Evolutionary conservation across 306 rosid species (phyloP).

Genomic region (Mimosa pudica): DNA sequence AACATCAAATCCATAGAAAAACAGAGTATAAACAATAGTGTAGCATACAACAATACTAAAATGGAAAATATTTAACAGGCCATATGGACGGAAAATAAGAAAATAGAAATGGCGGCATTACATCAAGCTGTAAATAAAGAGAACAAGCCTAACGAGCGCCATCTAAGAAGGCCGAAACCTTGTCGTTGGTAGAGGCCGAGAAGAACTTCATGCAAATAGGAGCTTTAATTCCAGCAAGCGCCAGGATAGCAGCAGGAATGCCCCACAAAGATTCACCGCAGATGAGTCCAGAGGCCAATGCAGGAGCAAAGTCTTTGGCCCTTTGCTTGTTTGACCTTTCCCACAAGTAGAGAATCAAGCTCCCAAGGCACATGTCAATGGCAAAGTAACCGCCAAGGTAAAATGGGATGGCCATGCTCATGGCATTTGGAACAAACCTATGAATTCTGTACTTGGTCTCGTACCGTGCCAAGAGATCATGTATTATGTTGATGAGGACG

Average conservation of each 20-base stretch:
- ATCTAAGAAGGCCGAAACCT: slow-evolving; percentile 45
- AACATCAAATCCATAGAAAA: not conserved
- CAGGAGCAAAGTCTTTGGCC: slow-evolving; percentile 57
- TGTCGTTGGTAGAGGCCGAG: slow-evolving; percentile 41
- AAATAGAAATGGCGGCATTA: not conserved
- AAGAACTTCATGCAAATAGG: slow-evolving; percentile 82
- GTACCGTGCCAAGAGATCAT: slow-evolving; percentile 42
- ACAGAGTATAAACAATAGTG: not conserved
- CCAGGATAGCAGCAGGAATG: slow-evolving; percentile 64
- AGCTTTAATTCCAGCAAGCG: slow-evolving; percentile 50
- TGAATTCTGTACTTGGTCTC: slow-evolving; percentile 45
- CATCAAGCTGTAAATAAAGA: not conserved
- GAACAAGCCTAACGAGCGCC: not conserved
- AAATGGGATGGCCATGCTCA: slow-evolving; percentile 79
- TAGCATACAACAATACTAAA: not conserved
- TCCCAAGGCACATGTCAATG: slow-evolving; percentile 77
- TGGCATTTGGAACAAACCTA: slow-evolving; percentile 57
- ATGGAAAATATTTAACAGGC: not conserved
- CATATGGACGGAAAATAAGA: not conserved
- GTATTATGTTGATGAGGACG: slow-evolving; percentile 37
- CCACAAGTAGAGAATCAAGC: slow-evolving; percentile 63
- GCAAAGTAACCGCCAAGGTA: slow-evolving; percentile 71
- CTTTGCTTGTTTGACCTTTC: slow-evolving; percentile 40
- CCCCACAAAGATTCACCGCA: slow-evolving; percentile 82
- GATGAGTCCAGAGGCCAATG: slow-evolving; percentile 69